Evolutionary conservation across 2,329 filamentous ascomycete species (phyloP).

Genomic region (Tothia fuscella): DNA sequence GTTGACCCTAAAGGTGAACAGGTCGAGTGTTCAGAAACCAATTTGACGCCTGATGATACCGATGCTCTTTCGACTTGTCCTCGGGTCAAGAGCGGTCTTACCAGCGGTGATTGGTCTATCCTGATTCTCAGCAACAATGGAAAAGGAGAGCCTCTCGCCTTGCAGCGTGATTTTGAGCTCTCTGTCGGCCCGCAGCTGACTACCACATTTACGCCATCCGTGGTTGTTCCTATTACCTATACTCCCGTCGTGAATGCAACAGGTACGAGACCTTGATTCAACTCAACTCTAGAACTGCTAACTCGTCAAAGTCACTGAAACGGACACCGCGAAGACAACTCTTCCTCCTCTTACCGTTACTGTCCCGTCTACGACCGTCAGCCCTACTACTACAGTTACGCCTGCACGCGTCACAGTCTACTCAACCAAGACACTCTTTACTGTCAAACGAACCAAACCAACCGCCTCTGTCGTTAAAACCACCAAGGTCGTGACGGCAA

Average conservation of each 20-base stretch:
- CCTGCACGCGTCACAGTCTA: conserved; percentile 18
- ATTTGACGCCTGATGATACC: conserved; percentile 27
- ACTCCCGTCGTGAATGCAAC: conserved; percentile 15
- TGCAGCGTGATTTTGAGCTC: conserved; percentile 30
- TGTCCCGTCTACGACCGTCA: conserved; percentile 14
- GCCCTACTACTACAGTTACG: conserved; percentile 17
- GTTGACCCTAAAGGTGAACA: conserved; percentile 30
- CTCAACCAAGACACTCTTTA: conserved; percentile 19
- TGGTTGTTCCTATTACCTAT: conserved; percentile 12
- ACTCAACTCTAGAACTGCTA: neutral
- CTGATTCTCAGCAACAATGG: conserved; percentile 33
- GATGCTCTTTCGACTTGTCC: conserved; percentile 28
- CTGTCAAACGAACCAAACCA: conserved; percentile 17
- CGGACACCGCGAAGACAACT: conserved; percentile 16
- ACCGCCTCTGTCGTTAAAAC: conserved; percentile 13
- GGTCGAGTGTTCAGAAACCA: conserved; percentile 29
- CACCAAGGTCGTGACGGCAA: conserved; percentile 22
- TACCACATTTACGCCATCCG: conserved; percentile 15
- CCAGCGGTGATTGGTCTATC: conserved; percentile 32
- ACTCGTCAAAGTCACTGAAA: conserved; percentile 13
- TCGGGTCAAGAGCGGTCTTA: conserved; percentile 27
- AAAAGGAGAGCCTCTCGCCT: conserved; percentile 31
- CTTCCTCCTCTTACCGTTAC: conserved; percentile 17
- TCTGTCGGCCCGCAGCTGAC: conserved; percentile 25
- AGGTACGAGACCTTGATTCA: neutral